Evolutionary conservation across 768 basidiomycete species (phyloP).

Genomic region (Trametes gibbosa): DNA sequence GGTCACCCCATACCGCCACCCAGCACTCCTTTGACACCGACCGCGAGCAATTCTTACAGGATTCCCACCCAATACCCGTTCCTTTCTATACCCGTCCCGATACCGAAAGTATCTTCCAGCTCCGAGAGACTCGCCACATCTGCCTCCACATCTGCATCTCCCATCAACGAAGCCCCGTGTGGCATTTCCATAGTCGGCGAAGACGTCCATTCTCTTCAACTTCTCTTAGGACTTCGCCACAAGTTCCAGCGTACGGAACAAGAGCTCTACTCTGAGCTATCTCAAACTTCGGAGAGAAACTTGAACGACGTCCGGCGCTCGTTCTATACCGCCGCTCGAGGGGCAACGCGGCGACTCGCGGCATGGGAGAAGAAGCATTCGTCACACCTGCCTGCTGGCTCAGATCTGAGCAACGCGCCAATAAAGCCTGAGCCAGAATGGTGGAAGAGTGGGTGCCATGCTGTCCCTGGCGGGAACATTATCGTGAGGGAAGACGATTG

Average conservation of each 20-base stretch:
- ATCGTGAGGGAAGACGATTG: constrained; percentile 69
- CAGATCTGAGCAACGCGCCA: constrained; percentile 7
- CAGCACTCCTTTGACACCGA: constrained; percentile 18
- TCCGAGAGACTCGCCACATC: constrained; percentile 1
- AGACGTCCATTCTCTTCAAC: constrained; percentile 32
- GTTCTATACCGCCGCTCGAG: constrained; percentile 51
- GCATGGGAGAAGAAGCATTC: constrained; percentile 71
- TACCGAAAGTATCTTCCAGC: background rate
- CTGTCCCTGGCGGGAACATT: constrained; percentile 62
- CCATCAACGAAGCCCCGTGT: background rate
- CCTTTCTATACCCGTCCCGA: background rate
- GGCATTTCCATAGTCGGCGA: background rate
- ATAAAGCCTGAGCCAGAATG: constrained; percentile 50
- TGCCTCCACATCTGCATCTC: background rate
- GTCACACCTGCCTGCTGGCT: constrained; percentile 27
- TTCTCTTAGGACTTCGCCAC: constrained; percentile 50
- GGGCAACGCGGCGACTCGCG: constrained; percentile 49
- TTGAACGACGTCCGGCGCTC: constrained; percentile 63
- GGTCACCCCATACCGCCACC: constrained; percentile 24
- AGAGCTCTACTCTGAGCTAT: constrained; percentile 52
- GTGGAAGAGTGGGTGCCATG: constrained; percentile 62
- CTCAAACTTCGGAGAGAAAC: constrained; percentile 40
- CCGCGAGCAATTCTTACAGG: background rate
- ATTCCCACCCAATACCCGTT: constrained; percentile 1
- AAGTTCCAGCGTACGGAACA: constrained; percentile 62